Evolutionary conservation across 108 stramenopile species (phyloP).

Genomic region (Mediolabrus comicus): DNA sequence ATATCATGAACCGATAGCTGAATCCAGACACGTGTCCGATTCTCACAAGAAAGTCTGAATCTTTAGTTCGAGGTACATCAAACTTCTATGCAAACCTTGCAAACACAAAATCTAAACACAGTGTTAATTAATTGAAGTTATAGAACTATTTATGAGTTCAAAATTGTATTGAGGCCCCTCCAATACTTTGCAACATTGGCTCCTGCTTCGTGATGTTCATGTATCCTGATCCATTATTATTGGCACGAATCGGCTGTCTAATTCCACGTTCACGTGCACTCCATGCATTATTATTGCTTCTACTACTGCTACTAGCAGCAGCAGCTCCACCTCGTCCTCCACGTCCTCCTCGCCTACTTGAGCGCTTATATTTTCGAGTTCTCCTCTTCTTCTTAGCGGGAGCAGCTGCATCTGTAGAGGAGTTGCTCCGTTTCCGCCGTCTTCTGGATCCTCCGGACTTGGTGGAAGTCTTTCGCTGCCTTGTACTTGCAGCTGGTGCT

Average conservation of each 20-base stretch:
- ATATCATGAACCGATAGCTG: too few species aligned
- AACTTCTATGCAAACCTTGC: too few species aligned
- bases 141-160: too few species aligned
- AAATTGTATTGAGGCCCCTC: slow-evolving; percentile 21
- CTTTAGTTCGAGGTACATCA: too few species aligned
- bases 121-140: too few species aligned
- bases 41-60: too few species aligned
- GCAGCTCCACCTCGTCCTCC: slow-evolving; percentile 2
- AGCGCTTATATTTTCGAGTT: not conserved
- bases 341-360: slow-evolving; percentile 3
- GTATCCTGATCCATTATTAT: not conserved
- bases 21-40: too few species aligned
- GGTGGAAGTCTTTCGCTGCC: not conserved
- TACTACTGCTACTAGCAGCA: slow-evolving; percentile 1
- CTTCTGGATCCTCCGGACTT: not conserved
- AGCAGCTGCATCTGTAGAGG: not conserved
- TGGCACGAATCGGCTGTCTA: not conserved
- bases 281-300: slow-evolving; percentile 3
- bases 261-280: slow-evolving; percentile 15
- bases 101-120: too few species aligned
- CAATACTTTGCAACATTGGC: slow-evolving; percentile 17
- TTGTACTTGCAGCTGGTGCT: not conserved
- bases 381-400: not conserved
- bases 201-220: slow-evolving; percentile 28
- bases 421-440: not conserved